These are phyloP conservation scores for Trichoderma sp. DNA, from an alignment of 2,329 filamentous ascomycete species.

Conservation along the genomic window DNA sequence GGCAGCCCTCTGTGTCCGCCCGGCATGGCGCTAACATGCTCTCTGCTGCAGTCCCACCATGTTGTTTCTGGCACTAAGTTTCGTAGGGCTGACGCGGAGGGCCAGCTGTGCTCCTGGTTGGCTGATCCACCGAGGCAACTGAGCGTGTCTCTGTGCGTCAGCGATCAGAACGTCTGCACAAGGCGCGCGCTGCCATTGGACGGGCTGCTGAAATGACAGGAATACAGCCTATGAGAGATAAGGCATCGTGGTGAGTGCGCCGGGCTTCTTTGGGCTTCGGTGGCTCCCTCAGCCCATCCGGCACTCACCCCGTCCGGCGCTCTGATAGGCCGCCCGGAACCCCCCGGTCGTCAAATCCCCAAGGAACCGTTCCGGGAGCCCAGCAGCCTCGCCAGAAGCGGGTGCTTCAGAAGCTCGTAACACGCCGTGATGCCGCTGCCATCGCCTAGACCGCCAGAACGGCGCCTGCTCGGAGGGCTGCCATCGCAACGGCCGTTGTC, in stretches of 20 bases:
- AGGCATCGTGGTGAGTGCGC: neutral
- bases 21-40: constrained; percentile 17
- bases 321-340: constrained; percentile 16
- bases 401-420: neutral
- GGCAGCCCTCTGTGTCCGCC: constrained; percentile 6
- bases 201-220: constrained; percentile 18
- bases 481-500: neutral
- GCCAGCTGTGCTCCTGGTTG: constrained; percentile 27
- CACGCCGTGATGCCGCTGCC: neutral
- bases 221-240: constrained; percentile 19
- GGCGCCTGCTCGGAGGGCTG: neutral
- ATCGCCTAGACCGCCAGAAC: constrained; percentile 10
- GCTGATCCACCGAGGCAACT: constrained; percentile 26
- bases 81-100: constrained; percentile 32
- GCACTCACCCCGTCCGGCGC: constrained; percentile 7
- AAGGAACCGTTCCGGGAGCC: constrained; percentile 7
- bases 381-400: constrained; percentile 11
- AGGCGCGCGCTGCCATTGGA: constrained; percentile 23
- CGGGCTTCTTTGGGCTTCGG: constrained; percentile 5
- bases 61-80: constrained; percentile 27
- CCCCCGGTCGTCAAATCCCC: neutral
- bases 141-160: constrained; percentile 23
- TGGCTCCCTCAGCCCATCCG: constrained; percentile 16
- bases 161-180: constrained; percentile 13
- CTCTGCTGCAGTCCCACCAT: constrained; percentile 20